Percentiles rank a stretch among this genome's conserved stretches.
These are phyloP conservation scores for Dovyalis caffra DNA, from an alignment of 345 rosid genomes.

Conservation along the genomic window DNA sequence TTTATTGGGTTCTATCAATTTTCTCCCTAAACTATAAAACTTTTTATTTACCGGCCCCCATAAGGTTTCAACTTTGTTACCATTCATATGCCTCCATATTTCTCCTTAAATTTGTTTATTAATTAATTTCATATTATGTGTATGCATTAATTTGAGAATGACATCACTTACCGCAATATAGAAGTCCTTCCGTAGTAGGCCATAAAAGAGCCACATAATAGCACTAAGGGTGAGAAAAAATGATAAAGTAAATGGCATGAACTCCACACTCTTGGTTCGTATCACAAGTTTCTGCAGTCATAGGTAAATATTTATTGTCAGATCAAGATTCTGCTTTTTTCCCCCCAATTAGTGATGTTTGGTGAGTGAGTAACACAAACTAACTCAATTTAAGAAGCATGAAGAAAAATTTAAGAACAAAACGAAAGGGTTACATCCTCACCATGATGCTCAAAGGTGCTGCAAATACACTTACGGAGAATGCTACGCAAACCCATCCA, in stretches of 20 bases:
- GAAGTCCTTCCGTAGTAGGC: constrained; percentile 29
- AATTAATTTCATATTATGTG: too few species aligned
- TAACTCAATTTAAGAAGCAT: neutral
- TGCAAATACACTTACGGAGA: constrained; percentile 55
- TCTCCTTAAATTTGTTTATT: too few species aligned
- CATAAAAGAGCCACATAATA: constrained; percentile 35
- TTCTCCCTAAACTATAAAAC: too few species aligned
- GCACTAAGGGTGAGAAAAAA: constrained; percentile 35
- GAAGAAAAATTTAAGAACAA: neutral
- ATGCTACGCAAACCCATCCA: constrained; percentile 54
- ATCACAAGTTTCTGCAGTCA: constrained; percentile 16
- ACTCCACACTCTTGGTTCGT: constrained; percentile 43
- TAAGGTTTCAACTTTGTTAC: too few species aligned
- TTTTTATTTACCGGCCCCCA: too few species aligned
- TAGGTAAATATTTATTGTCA: neutral
- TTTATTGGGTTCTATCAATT: too few species aligned
- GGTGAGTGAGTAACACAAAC: neutral
- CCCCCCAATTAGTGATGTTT: neutral
- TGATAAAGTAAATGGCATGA: constrained; percentile 40
- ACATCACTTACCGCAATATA: constrained; percentile 37
- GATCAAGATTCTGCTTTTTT: too few species aligned
- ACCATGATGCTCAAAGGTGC: constrained; percentile 67
- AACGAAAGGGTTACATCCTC: constrained; percentile 1
- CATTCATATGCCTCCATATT: too few species aligned
- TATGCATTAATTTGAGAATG: too few species aligned